A percentile compares a stretch with the other conserved stretches of the same genome.
Evolutionary conservation across 768 basidiomycete genomes (phyloP).

Genomic region (Suillus alpinus): DNA sequence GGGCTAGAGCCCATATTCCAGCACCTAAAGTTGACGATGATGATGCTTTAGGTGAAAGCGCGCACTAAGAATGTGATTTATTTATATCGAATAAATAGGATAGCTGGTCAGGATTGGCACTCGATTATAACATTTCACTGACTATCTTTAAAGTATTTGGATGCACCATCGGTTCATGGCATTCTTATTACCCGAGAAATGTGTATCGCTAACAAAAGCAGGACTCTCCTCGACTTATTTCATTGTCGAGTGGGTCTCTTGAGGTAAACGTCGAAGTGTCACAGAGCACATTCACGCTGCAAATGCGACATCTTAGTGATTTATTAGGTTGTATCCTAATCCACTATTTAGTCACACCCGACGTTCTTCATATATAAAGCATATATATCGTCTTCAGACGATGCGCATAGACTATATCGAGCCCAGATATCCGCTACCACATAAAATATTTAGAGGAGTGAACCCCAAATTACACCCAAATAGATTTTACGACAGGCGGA

Average conservation of each 20-base stretch:
- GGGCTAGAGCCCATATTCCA: constrained; percentile 64
- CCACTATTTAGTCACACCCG: background rate
- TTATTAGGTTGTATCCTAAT: background rate
- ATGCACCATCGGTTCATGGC: background rate
- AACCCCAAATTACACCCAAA: constrained; percentile 1
- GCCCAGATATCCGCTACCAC: background rate
- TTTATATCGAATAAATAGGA: background rate
- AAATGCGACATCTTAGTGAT: background rate
- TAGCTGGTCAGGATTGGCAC: background rate
- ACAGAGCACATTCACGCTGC: background rate
- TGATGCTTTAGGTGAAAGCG: background rate
- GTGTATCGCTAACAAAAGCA: background rate
- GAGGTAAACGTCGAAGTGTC: background rate
- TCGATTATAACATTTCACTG: background rate
- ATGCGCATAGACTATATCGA: background rate
- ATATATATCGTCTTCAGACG: background rate
- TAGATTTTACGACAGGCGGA: background rate
- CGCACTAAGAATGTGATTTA: background rate
- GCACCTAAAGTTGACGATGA: constrained; percentile 7
- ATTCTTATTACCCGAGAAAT: background rate
- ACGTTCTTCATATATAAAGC: background rate
- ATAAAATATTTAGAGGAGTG: background rate
- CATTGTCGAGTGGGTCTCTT: background rate
- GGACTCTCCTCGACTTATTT: background rate
- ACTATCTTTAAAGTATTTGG: background rate